phyloP scores from a whole-genome alignment of 1,284 basidiomycete genomes.

The Naganishia cerealis region DNA sequence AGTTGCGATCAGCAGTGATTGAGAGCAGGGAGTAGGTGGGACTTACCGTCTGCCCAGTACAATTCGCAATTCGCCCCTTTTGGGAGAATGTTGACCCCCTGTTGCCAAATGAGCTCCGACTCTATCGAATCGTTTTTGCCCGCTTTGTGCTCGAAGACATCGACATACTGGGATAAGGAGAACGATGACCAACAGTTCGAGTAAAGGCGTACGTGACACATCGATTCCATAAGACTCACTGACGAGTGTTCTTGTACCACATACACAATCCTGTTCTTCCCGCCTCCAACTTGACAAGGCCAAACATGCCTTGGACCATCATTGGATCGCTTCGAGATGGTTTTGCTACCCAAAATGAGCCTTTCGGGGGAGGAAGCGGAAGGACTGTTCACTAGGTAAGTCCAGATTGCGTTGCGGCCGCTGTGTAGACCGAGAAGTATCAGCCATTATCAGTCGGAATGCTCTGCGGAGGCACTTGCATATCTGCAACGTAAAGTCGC shows the following conservation, averaged over 20 bases:
- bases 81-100: conserved; percentile 37
- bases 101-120: conserved; percentile 34
- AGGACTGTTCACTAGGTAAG: conserved; percentile 41
- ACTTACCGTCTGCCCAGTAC: conserved; percentile 48
- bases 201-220: background rate
- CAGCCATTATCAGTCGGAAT: background rate
- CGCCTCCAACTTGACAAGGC: conserved; percentile 50
- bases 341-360: conserved; percentile 47
- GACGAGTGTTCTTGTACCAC: conserved; percentile 42
- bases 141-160: conserved; percentile 35
- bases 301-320: conserved; percentile 54
- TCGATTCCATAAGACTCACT: background rate
- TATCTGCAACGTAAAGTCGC: conserved; percentile 48
- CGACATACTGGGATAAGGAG: conserved; percentile 28
- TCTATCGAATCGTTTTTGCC: conserved; percentile 10
- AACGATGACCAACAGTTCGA: background rate
- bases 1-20: background rate
- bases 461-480: conserved; percentile 36
- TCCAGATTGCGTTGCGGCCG: conserved; percentile 54
- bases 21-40: background rate
- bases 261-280: conserved; percentile 45
- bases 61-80: conserved; percentile 21
- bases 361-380: conserved; percentile 21
- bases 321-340: conserved; percentile 47
- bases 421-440: conserved; percentile 32